Conservation (phyloP, 75 land plant genomes). For the Larix kaempferi region DNA sequence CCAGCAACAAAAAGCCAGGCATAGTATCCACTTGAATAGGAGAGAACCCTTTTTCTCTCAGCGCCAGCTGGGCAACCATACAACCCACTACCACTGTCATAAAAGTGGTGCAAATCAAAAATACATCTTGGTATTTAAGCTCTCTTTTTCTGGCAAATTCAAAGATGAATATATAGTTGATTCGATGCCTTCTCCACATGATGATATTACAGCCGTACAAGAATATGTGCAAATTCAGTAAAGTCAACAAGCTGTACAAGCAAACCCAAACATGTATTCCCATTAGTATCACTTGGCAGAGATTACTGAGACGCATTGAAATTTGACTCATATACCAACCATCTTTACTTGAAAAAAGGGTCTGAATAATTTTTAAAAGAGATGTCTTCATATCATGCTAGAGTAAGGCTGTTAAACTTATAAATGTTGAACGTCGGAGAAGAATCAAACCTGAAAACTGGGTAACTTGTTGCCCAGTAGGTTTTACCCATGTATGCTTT, state of each 20-base stretch:
- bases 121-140: conserved; percentile 82
- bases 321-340: neutral
- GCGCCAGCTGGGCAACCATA: conserved; percentile 72
- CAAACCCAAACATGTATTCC: neutral
- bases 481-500: conserved; percentile 42
- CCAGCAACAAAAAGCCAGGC: conserved; percentile 73
- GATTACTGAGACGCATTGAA: neutral
- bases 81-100: conserved; percentile 68
- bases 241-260: conserved; percentile 73
- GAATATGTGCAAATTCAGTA: conserved; percentile 81
- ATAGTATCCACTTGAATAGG: conserved; percentile 41
- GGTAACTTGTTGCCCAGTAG: conserved; percentile 79
- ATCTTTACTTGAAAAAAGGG: neutral
- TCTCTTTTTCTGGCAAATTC: conserved; percentile 76
- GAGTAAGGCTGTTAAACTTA: neutral
- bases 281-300: neutral
- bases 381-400: neutral
- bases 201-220: conserved; percentile 94
- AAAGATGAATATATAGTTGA: conserved; percentile 93
- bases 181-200: conserved; percentile 73
- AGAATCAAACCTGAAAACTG: conserved; percentile 60
- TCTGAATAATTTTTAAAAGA: neutral
- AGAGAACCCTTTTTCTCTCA: conserved; percentile 43
- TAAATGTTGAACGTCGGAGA: neutral
- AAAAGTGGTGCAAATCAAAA: conserved; percentile 71